Percentiles rank a stretch among this genome's conserved stretches.
phyloP scores from a whole-genome alignment of 345 rosid species.

The Trapa bicornis region DNA sequence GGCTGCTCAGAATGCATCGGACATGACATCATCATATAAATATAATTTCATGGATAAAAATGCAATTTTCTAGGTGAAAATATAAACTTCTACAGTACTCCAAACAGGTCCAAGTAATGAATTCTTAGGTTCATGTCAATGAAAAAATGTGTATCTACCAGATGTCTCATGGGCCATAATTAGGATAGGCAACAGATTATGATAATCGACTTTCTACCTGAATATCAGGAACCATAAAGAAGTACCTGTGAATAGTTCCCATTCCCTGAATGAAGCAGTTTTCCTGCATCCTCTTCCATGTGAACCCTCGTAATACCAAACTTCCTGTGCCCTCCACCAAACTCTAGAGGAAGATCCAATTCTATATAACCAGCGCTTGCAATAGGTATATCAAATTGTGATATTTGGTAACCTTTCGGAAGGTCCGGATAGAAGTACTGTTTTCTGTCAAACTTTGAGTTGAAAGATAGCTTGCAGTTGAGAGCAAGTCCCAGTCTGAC shows the following conservation, averaged over 20 bases:
- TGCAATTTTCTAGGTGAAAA: neutral
- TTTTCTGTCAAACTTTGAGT: constrained; percentile 87
- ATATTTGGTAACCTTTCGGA: constrained; percentile 93
- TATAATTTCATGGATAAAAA: neutral
- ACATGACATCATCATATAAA: neutral
- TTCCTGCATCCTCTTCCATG: constrained; percentile 99
- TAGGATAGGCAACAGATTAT: neutral
- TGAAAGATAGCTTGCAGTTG: constrained; percentile 68
- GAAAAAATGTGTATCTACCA: neutral
- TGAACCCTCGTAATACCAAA: constrained; percentile 92
- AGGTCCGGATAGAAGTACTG: constrained; percentile 97
- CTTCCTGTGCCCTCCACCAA: constrained; percentile 83
- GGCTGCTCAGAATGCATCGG: neutral
- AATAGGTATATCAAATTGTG: constrained; percentile 91
- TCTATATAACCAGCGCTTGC: constrained; percentile 65
- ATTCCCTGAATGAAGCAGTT: constrained; percentile 63
- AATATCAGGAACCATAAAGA: neutral
- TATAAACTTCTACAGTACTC: neutral
- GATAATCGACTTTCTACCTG: neutral
- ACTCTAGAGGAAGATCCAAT: constrained; percentile 77
- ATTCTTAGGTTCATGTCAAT: neutral
- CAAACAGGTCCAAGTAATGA: neutral
- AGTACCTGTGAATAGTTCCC: constrained; percentile 70
- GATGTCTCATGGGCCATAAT: neutral
- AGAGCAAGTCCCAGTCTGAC: constrained; percentile 79